Evolutionary conservation across 164 flowering plant genomes (phyloP).

Genomic region (Taxillus chinensis): DNA sequence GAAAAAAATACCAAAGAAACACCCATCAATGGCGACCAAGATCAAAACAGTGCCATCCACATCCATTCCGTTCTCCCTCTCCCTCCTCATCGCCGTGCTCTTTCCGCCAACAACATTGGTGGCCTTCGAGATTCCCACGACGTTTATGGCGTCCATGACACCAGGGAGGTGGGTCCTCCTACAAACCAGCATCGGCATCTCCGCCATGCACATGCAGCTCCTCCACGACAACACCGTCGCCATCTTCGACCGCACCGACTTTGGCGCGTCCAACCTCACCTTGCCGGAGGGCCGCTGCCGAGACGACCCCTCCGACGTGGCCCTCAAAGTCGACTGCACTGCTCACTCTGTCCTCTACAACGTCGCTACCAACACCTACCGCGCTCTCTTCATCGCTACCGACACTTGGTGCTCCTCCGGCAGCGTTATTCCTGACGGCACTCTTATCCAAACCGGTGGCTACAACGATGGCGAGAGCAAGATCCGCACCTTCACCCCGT

Average conservation of each 20-base stretch:
- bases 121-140: not conserved
- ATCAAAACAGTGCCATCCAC: no score
- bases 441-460: slow-evolving; percentile 77
- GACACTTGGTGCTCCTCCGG: slow-evolving; percentile 96
- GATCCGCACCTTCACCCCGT: slow-evolving; percentile 46
- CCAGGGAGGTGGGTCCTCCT: slow-evolving; percentile 30
- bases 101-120: not conserved
- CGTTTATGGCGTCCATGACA: not conserved
- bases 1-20: no score
- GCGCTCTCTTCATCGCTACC: slow-evolving; percentile 56
- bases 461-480: slow-evolving; percentile 47
- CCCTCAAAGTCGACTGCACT: slow-evolving; percentile 46
- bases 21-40: no score
- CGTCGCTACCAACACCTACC: slow-evolving; percentile 41
- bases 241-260: slow-evolving; percentile 69
- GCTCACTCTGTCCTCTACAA: slow-evolving; percentile 76
- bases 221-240: slow-evolving; percentile 40
- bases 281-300: slow-evolving; percentile 50
- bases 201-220: slow-evolving; percentile 86
- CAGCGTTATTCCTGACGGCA: slow-evolving; percentile 43
- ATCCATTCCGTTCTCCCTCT: no score
- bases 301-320: slow-evolving; percentile 19
- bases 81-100: not conserved
- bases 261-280: slow-evolving; percentile 59
- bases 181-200: slow-evolving; percentile 42